phyloP scores from a whole-genome alignment of 2,329 filamentous ascomycete genomes.

The Nakataea oryzae region DNA sequence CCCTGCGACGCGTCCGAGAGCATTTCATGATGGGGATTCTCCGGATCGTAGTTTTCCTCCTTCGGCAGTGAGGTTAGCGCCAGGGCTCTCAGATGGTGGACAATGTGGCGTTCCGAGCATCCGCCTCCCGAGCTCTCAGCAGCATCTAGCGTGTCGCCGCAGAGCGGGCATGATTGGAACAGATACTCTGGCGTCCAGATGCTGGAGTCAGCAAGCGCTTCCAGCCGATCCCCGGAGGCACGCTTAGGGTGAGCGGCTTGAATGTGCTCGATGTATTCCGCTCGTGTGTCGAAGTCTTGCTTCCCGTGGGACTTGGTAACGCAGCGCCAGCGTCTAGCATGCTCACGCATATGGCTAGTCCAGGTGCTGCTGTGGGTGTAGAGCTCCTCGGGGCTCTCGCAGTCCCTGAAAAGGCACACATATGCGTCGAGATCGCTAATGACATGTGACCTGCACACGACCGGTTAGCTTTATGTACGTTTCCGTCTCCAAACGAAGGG shows the following conservation, averaged over 20 bases:
- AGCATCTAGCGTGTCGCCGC: background rate
- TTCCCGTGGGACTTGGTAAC: background rate
- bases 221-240: background rate
- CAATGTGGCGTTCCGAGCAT: background rate
- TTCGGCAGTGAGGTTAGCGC: background rate
- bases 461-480: background rate
- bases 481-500: background rate
- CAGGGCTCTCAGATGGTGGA: background rate
- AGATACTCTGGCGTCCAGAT: background rate
- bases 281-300: background rate
- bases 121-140: background rate
- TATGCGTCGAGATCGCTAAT: background rate
- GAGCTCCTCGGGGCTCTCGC: background rate
- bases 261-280: background rate
- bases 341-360: background rate
- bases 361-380: background rate
- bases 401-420: background rate
- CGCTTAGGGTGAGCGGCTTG: background rate
- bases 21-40: background rate
- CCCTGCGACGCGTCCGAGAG: background rate
- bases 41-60: background rate
- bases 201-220: background rate
- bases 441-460: background rate
- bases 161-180: background rate
- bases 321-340: background rate